Conservation (phyloP, 2,329 filamentous ascomycete species). For the Fusarium dimerum region DNA sequence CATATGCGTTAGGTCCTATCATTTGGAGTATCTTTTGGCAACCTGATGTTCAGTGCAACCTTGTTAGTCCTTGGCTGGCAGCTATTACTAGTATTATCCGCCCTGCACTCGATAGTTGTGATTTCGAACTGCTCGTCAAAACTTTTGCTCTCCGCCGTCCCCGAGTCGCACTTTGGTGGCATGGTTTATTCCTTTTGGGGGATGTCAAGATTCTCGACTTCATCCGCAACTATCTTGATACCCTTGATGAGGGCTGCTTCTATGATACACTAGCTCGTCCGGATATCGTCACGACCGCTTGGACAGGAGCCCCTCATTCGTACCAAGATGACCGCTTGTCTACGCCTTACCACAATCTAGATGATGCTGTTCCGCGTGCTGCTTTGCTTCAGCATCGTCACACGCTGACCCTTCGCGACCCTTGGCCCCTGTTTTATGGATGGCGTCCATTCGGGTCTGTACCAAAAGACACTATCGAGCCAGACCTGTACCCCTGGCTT, state of each 20-base stretch:
- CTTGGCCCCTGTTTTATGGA: conserved; percentile 30
- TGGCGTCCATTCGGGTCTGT: conserved; percentile 28
- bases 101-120: conserved; percentile 20
- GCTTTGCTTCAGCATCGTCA: conserved; percentile 27
- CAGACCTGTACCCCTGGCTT: conserved; percentile 30
- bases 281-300: conserved; percentile 28
- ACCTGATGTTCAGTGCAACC: conserved; percentile 31
- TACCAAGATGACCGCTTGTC: conserved; percentile 21
- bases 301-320: conserved; percentile 27
- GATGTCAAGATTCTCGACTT: conserved; percentile 20
- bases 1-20: conserved; percentile 25
- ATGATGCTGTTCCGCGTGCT: conserved; percentile 18
- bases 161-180: conserved; percentile 31
- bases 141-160: conserved; percentile 29
- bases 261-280: conserved; percentile 27
- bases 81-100: conserved; percentile 24
- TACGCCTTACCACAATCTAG: conserved; percentile 15
- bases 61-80: conserved; percentile 32
- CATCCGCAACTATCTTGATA: conserved; percentile 26
- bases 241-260: conserved; percentile 28
- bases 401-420: conserved; percentile 28
- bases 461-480: conserved; percentile 21
- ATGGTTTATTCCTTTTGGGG: conserved; percentile 30
- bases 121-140: conserved; percentile 26
- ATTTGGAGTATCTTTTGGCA: conserved; percentile 36